phyloP scores from a whole-genome alignment of 495 filamentous ascomycete species.

The Penicillium herquei region DNA sequence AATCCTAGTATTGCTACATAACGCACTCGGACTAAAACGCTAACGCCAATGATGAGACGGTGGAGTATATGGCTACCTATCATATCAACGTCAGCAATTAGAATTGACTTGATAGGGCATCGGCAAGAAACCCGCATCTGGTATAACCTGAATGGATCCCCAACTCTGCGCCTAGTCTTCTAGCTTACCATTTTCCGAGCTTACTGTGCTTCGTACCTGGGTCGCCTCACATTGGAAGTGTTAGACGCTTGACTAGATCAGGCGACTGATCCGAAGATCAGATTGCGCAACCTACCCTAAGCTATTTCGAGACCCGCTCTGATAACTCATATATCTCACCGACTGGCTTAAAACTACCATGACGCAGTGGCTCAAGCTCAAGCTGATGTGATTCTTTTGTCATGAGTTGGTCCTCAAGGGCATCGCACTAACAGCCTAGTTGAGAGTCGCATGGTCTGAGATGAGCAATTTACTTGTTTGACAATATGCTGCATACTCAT shows the following conservation, averaged over 20 bases:
- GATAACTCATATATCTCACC: neutral
- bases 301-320: neutral
- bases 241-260: neutral
- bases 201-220: neutral
- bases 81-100: neutral
- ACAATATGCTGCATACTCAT: too few relatives aligned
- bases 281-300: constrained; percentile 1
- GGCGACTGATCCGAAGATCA: constrained; percentile 7
- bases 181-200: neutral
- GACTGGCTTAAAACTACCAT: neutral
- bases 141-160: constrained; percentile 1
- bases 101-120: constrained; percentile 2
- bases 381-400: too few relatives aligned
- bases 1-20: neutral
- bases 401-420: too few relatives aligned
- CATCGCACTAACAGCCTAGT: too few relatives aligned
- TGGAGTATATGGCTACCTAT: neutral
- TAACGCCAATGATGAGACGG: neutral
- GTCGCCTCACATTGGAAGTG: neutral
- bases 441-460: too few relatives aligned
- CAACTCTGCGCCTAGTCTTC: neutral
- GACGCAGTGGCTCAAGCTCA: neutral
- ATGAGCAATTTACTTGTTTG: too few relatives aligned
- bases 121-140: neutral
- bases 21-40: neutral